Evolutionary conservation across 768 basidiomycete genomes (phyloP).

Genomic region (Nidularia sp.): DNA sequence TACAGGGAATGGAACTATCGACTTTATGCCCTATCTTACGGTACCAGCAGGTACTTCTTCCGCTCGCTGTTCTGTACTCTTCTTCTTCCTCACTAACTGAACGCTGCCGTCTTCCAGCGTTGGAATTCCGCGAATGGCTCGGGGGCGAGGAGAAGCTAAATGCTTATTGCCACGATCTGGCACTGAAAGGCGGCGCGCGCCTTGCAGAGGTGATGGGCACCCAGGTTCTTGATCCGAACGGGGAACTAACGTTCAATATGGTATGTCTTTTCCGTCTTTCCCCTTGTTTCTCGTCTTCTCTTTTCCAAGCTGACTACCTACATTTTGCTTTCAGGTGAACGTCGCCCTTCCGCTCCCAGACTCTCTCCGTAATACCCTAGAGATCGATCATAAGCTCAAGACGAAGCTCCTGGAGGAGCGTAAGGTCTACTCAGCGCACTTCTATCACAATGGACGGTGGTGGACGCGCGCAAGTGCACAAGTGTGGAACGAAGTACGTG

Average conservation of each 20-base stretch:
- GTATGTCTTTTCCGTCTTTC: slow-evolving; percentile 28
- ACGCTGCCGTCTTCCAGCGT: slow-evolving; percentile 34
- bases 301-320: not conserved
- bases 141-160: slow-evolving; percentile 81
- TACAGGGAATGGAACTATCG: slow-evolving; percentile 55
- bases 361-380: slow-evolving; percentile 8
- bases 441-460: slow-evolving; percentile 31
- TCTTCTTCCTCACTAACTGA: not conserved
- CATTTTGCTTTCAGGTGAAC: slow-evolving; percentile 24
- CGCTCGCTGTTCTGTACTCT: too few relatives aligned
- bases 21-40: slow-evolving; percentile 45
- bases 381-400: slow-evolving; percentile 18
- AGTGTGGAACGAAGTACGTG: slow-evolving; percentile 31
- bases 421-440: slow-evolving; percentile 26
- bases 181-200: slow-evolving; percentile 58
- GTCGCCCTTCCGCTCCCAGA: slow-evolving; percentile 33
- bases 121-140: slow-evolving; percentile 74
- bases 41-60: slow-evolving; percentile 36
- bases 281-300: not conserved
- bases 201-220: slow-evolving; percentile 68
- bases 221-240: slow-evolving; percentile 53
- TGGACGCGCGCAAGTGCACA: slow-evolving; percentile 38
- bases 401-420: slow-evolving; percentile 20
- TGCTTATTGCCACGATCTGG: slow-evolving; percentile 69
- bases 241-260: slow-evolving; percentile 72